Evolutionary conservation across 2,329 filamentous ascomycete genomes (phyloP).

Genomic region (Xylaria polymorpha): DNA sequence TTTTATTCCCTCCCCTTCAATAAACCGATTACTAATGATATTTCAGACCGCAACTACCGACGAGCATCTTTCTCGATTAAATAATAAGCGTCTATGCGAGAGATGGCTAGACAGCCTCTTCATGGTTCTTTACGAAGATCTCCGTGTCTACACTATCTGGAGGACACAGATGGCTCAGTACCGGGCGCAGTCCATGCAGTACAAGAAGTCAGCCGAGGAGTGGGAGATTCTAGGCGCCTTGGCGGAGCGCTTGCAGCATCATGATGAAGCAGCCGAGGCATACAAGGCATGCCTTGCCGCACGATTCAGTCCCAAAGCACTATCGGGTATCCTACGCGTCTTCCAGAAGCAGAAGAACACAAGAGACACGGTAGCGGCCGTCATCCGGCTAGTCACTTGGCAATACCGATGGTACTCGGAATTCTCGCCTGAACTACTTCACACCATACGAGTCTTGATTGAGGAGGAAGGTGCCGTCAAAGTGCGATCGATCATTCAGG

Average conservation of each 20-base stretch:
- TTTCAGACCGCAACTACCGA: conserved; percentile 71
- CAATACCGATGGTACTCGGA: conserved; percentile 99
- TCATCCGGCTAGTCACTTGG: conserved; percentile 95
- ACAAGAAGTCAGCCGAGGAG: conserved; percentile 96
- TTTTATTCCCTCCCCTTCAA: not conserved
- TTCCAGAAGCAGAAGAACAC: conserved; percentile 84
- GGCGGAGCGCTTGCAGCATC: conserved; percentile 91
- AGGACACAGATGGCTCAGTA: conserved; percentile 97
- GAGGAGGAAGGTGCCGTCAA: conserved; percentile 98
- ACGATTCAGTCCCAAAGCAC: conserved; percentile 92
- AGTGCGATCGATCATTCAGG: conserved; percentile 95
- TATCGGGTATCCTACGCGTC: conserved; percentile 83
- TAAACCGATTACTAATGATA: conserved; percentile 39
- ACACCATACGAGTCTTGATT: conserved; percentile 89
- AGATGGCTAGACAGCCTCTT: conserved; percentile 98
- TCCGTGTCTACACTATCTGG: conserved; percentile 99
- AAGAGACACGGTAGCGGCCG: conserved; percentile 81
- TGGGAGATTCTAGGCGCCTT: conserved; percentile 98
- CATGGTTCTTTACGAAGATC: conserved; percentile 98
- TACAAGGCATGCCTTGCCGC: conserved; percentile 88
- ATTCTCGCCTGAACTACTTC: conserved; percentile 92
- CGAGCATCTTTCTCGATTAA: conserved; percentile 86
- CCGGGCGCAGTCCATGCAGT: conserved; percentile 90
- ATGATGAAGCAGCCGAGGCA: conserved; percentile 90
- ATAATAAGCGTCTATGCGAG: conserved; percentile 97